Evolutionary conservation across 495 filamentous ascomycete genomes (phyloP).

Genomic region (Xylaria longipes): DNA sequence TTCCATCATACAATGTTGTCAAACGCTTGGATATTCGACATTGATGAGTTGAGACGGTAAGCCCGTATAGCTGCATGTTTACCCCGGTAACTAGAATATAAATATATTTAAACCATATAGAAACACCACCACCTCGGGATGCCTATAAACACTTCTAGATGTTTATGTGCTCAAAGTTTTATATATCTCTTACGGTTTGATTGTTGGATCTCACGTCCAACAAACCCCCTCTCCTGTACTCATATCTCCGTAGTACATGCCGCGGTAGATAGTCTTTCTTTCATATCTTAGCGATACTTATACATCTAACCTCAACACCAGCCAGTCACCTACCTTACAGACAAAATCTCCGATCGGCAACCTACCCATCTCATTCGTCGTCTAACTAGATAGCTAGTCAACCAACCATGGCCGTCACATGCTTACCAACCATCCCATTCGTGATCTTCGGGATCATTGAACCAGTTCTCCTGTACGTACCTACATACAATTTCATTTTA

Average conservation of each 20-base stretch:
- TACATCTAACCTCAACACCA: neutral
- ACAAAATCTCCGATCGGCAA: neutral
- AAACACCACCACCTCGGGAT: neutral
- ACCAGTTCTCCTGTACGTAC: conserved; percentile 60
- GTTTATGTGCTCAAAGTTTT: no score
- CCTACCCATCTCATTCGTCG: neutral
- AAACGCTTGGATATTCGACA: neutral
- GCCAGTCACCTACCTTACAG: neutral
- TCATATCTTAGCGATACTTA: neutral
- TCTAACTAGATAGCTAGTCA: neutral
- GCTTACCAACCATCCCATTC: conserved; percentile 38
- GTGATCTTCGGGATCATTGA: conserved; percentile 61
- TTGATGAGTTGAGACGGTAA: neutral
- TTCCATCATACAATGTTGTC: neutral
- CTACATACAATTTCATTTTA: neutral
- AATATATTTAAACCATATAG: neutral
- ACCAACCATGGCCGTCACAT: conserved; percentile 36
- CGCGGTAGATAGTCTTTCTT: neutral
- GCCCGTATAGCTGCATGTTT: neutral
- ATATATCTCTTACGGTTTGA: no score
- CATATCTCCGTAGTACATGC: neutral
- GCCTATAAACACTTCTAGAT: neutral
- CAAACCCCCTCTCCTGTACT: neutral
- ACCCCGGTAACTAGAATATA: neutral
- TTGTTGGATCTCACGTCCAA: no score